phyloP scores from a whole-genome alignment of 169 alveolate species.

The Plasmodium gallinaceum region DNA sequence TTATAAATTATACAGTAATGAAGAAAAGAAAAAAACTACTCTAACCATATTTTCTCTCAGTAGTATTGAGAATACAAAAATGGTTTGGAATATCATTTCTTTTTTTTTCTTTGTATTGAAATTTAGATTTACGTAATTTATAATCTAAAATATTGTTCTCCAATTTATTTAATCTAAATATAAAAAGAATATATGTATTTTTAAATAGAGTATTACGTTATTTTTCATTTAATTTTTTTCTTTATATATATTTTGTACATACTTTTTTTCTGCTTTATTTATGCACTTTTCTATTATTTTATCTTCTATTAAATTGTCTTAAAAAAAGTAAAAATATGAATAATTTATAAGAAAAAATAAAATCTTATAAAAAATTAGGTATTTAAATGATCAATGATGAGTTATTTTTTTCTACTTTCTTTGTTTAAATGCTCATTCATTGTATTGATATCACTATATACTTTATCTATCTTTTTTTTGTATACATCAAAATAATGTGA shows the following conservation, averaged over 20 bases:
- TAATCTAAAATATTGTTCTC: constrained; percentile 67
- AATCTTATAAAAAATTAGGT: background rate
- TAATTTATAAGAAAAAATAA: background rate
- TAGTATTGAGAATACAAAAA: constrained; percentile 63
- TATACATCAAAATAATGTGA: constrained; percentile 61
- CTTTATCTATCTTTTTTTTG: constrained; percentile 67
- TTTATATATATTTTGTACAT: constrained; percentile 21
- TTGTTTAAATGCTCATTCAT: constrained; percentile 38
- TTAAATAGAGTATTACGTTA: background rate
- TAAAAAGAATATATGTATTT: constrained; percentile 6
- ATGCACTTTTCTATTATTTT: constrained; percentile 44
- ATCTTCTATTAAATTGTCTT: constrained; percentile 24
- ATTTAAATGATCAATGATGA: background rate
- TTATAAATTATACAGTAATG: constrained; percentile 16
- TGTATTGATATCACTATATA: constrained; percentile 26
- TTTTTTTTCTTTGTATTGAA: constrained; percentile 17
- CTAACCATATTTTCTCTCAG: constrained; percentile 42
- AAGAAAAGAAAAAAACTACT: constrained; percentile 14
- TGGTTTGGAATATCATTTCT: constrained; percentile 72
- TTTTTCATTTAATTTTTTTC: background rate
- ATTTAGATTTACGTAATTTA: constrained; percentile 39
- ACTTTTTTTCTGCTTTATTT: constrained; percentile 71
- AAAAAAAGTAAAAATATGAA: constrained; percentile 10
- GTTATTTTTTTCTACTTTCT: constrained; percentile 20
- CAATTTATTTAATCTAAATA: constrained; percentile 31